Percentiles rank a stretch among this genome's conserved stretches.
Conservation (phyloP, 139 green algal genomes). For the Deuterostichococcus epilithicus region DNA sequence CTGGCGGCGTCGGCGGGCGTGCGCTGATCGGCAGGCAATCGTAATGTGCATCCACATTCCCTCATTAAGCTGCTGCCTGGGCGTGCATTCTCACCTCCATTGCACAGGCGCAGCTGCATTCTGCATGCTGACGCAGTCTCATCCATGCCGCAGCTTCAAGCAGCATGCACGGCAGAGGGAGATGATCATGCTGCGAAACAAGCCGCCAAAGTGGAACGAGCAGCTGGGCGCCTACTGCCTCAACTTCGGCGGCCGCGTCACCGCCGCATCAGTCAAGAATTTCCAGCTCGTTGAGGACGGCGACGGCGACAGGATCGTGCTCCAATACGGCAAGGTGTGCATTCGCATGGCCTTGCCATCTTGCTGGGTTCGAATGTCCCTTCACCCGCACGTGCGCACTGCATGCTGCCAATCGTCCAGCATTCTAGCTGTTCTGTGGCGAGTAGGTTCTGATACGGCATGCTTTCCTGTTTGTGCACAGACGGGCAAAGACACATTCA, state of each 20-base stretch:
- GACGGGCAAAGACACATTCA: conserved; percentile 81
- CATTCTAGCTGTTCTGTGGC: not conserved
- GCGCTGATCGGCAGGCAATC: not conserved
- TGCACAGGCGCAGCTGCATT: not conserved
- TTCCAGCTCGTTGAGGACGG: conserved; percentile 89
- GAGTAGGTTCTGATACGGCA: not conserved
- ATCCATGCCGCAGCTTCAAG: conserved; percentile 39
- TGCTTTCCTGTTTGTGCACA: conserved; percentile 10
- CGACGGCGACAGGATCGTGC: conserved; percentile 63
- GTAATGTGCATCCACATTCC: not conserved
- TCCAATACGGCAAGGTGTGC: conserved; percentile 90
- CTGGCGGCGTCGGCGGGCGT: not conserved
- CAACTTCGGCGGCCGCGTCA: conserved; percentile 97
- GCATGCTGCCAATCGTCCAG: not conserved
- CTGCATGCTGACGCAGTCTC: no score
- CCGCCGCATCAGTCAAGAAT: conserved; percentile 96
- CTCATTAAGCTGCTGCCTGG: no score
- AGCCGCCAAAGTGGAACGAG: conserved; percentile 91
- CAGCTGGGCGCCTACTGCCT: conserved; percentile 90
- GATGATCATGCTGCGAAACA: conserved; percentile 78
- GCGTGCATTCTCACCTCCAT: no score
- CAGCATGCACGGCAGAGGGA: conserved; percentile 7
- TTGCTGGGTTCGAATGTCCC: not conserved
- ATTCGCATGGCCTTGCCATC: not conserved
- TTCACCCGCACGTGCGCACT: not conserved